Percentiles rank a stretch among this genome's conserved stretches.
Conservation (phyloP, 371 early-diverging fungal species). For the Rhizopus stolonifer region DNA sequence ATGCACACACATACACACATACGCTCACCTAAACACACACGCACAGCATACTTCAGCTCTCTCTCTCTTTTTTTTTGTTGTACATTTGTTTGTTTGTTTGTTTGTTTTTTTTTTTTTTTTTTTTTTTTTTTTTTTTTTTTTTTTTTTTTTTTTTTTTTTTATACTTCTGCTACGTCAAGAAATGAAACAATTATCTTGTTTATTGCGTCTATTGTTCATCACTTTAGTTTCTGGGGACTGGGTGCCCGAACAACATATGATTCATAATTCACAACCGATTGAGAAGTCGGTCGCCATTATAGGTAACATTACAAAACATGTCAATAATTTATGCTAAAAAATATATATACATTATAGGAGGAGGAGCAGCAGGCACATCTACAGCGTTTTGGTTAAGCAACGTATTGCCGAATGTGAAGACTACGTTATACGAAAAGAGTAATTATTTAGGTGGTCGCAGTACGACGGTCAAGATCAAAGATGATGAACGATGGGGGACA, state of each 20-base stretch:
- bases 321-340: neutral
- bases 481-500: slow-evolving; percentile 28
- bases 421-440: slow-evolving; percentile 54
- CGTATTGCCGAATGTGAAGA: slow-evolving; percentile 34
- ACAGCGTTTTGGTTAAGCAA: slow-evolving; percentile 57
- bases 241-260: neutral
- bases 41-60: too few relatives aligned
- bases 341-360: slow-evolving; percentile 37
- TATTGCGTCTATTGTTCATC: too few relatives aligned
- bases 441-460: slow-evolving; percentile 59
- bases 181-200: too few relatives aligned
- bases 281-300: slow-evolving; percentile 26
- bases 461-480: slow-evolving; percentile 43
- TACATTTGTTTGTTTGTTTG: too few relatives aligned
- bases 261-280: slow-evolving; percentile 8
- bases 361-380: slow-evolving; percentile 65
- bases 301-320: slow-evolving; percentile 7
- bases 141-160: too few relatives aligned
- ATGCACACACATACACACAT: too few relatives aligned
- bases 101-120: too few relatives aligned
- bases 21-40: too few relatives aligned
- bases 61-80: too few relatives aligned
- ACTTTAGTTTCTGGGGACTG: neutral
- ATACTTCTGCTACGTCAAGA: too few relatives aligned
- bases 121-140: too few relatives aligned